Evolutionary conservation across 768 basidiomycete species (phyloP), one percentile per base, ranked within the genome.

Genomic region (Pseudohyphozyma bogoriensis): DNA sequence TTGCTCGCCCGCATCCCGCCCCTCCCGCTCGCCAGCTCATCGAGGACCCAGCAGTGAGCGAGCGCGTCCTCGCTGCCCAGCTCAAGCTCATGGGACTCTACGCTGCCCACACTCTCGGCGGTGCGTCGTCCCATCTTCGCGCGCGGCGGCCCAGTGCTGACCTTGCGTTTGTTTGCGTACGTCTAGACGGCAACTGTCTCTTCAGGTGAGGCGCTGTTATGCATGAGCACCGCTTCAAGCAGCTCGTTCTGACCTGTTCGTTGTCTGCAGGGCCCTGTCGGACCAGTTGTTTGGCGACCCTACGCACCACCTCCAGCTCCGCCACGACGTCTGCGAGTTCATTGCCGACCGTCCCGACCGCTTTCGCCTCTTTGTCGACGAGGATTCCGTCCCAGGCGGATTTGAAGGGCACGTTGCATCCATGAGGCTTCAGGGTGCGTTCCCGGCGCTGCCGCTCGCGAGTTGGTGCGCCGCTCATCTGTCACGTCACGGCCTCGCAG

Each of bases 331-430:
- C 44, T 91, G 88, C 73, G 83, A 87, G 70, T 89, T 85, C 82
- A 85, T 92, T 56, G 81, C 81, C 57, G 65, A 69, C 4, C 81
- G 89, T 72, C 79, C 80, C 51, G 77, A 82, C 47, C 79, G 85
- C 26, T 93, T 90, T 71, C 86, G 82, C 64, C 85, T 85, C 8
- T 93, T 93, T 72, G 86, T 90, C 33, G 90, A 93, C 71, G 82
- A 82, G 69, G 88, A 87, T 33, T 56, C 62, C n/a, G 60, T 60
- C 32, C 53, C 53, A 63, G 77, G 86, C n/a, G 83, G 85, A 18
- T 77, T 87, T 56, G 82, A 81, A 33, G 80, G 79, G 4, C 86
- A 91, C 74, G 72, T 91, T 36, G 72, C 77, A 45, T 84, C 82
- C 64, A 91, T 92, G 89, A 75, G 85, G 47, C 81, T 85, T 75